These are phyloP conservation scores for Nicotiana rustica DNA, from an alignment of 305 asterid species.

Conservation along the genomic window DNA sequence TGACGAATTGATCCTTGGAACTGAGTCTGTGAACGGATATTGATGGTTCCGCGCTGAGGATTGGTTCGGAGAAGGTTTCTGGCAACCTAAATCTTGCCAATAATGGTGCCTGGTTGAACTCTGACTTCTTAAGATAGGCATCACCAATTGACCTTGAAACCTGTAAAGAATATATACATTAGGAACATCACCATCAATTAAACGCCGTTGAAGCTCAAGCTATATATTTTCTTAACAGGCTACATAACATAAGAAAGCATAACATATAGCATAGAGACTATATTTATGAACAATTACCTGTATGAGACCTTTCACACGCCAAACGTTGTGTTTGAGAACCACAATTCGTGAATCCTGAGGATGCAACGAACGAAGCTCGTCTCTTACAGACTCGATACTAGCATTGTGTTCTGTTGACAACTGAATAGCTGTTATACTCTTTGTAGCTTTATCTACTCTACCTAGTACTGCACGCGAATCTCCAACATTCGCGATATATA, in stretches of 20 bases:
- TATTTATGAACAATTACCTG: constrained; percentile 58
- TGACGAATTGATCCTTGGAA: constrained; percentile 70
- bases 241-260: background rate
- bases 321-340: constrained; percentile 80
- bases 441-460: constrained; percentile 56
- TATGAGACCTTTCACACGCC: constrained; percentile 97
- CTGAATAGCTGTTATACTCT: constrained; percentile 72
- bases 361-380: constrained; percentile 73
- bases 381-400: constrained; percentile 68
- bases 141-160: constrained; percentile 97
- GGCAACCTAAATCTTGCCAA: constrained; percentile 74
- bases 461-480: constrained; percentile 93
- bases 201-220: background rate
- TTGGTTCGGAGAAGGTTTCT: constrained; percentile 66
- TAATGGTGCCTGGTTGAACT: constrained; percentile 85
- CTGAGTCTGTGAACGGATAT: constrained; percentile 65
- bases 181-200: background rate
- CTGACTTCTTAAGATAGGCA: constrained; percentile 82
- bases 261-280: background rate
- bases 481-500: constrained; percentile 87
- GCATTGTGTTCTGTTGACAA: constrained; percentile 91
- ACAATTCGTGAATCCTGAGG: constrained; percentile 86
- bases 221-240: background rate
- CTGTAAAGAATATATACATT: constrained; percentile 41
- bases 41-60: constrained; percentile 85